Evolutionary conservation across 306 rosid genomes (phyloP).

Genomic region (Castanopsis chinensis): DNA sequence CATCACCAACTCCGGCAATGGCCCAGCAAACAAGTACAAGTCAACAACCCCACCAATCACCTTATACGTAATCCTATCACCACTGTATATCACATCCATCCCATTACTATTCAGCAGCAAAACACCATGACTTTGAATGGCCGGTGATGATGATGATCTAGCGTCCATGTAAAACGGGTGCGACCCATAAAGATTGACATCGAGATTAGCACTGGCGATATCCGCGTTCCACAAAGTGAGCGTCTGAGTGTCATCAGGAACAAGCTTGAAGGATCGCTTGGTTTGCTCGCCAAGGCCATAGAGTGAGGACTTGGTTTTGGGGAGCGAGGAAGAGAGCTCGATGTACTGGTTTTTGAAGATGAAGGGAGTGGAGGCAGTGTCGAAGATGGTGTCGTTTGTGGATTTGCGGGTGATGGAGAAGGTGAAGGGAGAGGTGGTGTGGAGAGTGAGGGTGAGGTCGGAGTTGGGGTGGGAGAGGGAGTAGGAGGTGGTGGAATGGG

Average conservation of each 20-base stretch:
- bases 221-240: slow-evolving; percentile 72
- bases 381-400: slow-evolving; percentile 55
- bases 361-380: slow-evolving; percentile 42
- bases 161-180: slow-evolving; percentile 86
- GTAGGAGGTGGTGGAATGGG: background rate
- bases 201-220: slow-evolving; percentile 33
- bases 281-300: slow-evolving; percentile 84
- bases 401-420: slow-evolving; percentile 64
- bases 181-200: slow-evolving; percentile 77
- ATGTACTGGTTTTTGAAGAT: slow-evolving; percentile 75
- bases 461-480: slow-evolving; percentile 38
- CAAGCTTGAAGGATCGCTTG: slow-evolving; percentile 56
- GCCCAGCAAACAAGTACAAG: slow-evolving; percentile 68
- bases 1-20: slow-evolving; percentile 61
- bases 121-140: slow-evolving; percentile 73
- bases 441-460: slow-evolving; percentile 63
- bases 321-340: slow-evolving; percentile 27
- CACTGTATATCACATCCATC: slow-evolving; percentile 64
- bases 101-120: slow-evolving; percentile 76
- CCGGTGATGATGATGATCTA: slow-evolving; percentile 40
- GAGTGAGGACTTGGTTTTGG: slow-evolving; percentile 36
- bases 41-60: slow-evolving; percentile 77
- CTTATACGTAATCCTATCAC: slow-evolving; percentile 65
- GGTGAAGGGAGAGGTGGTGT: slow-evolving; percentile 66
- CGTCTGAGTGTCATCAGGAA: slow-evolving; percentile 34